Percentiles rank a stretch among this genome's conserved stretches.
Evolutionary conservation across 345 rosid genomes (phyloP).

Genomic region (Balakata baccata): DNA sequence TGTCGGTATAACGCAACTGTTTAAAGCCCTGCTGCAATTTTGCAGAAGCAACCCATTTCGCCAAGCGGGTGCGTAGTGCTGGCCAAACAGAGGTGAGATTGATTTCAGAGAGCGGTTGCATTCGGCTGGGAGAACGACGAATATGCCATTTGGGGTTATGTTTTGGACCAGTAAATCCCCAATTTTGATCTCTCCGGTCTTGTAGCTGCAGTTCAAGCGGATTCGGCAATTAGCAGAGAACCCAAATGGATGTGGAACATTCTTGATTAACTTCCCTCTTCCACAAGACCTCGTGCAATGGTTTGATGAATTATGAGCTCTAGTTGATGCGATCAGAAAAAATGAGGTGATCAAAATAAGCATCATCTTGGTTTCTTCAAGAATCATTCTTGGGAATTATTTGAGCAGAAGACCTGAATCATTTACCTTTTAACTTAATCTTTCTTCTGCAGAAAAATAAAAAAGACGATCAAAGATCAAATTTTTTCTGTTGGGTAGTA

Average conservation of each 20-base stretch:
- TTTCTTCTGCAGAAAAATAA: not conserved
- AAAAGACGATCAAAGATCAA: not conserved
- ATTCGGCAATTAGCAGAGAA: slow-evolving; percentile 52
- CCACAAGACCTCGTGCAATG: slow-evolving; percentile 41
- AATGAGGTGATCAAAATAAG: slow-evolving; percentile 10
- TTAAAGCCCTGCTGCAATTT: slow-evolving; percentile 26
- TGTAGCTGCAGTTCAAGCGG: slow-evolving; percentile 33
- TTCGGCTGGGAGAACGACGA: slow-evolving; percentile 38
- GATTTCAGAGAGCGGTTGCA: slow-evolving; percentile 40
- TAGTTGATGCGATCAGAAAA: not conserved
- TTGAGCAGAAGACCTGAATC: not conserved
- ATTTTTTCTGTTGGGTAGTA: slow-evolving; percentile 5
- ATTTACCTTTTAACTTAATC: not conserved
- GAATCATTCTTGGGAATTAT: slow-evolving; percentile 13
- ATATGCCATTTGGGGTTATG: slow-evolving; percentile 43
- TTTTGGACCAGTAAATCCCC: slow-evolving; percentile 52
- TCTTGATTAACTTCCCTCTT: slow-evolving; percentile 10
- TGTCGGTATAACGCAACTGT: slow-evolving; percentile 41
- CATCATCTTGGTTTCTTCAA: slow-evolving; percentile 9
- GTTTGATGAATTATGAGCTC: slow-evolving; percentile 16
- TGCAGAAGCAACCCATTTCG: slow-evolving; percentile 58
- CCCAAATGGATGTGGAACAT: slow-evolving; percentile 70
- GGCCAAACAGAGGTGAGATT: slow-evolving; percentile 33
- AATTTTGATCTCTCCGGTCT: slow-evolving; percentile 17
- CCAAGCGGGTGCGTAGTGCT: slow-evolving; percentile 41